These are phyloP conservation scores for Porodaedalea pini DNA, from an alignment of 1,284 basidiomycete species.

Conservation along the genomic window DNA sequence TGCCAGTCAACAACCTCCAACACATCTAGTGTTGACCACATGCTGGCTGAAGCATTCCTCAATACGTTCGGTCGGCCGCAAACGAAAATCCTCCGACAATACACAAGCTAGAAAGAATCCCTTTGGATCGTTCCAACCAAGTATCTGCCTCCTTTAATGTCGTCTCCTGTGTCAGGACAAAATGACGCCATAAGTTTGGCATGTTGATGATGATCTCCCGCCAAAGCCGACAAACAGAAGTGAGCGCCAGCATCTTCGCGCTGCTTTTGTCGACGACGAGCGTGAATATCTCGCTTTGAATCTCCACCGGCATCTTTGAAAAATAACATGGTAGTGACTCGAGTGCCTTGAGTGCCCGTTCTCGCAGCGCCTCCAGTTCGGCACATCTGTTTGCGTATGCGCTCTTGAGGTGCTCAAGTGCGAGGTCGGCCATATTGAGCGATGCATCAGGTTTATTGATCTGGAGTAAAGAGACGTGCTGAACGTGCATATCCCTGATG, in stretches of 20 bases:
- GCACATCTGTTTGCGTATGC: conserved; percentile 23
- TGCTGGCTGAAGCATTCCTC: no score
- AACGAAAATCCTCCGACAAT: neutral
- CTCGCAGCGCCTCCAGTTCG: neutral
- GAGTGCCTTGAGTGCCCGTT: neutral
- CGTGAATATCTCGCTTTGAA: neutral
- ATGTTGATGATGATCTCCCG: neutral
- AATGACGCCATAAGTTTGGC: neutral
- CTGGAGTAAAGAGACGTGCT: conserved; percentile 36
- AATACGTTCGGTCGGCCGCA: neutral
- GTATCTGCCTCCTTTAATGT: neutral
- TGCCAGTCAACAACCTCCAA: no score
- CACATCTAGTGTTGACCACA: neutral
- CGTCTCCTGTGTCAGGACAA: neutral
- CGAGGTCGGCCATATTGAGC: conserved; percentile 36
- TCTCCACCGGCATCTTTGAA: neutral
- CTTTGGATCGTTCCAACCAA: conserved; percentile 1
- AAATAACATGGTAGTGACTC: neutral
- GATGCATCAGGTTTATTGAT: conserved; percentile 34
- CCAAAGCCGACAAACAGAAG: conserved; percentile 1
- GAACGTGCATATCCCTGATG: conserved; percentile 41
- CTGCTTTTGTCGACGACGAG: neutral
- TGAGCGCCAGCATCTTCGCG: neutral
- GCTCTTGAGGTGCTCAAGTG: conserved; percentile 31
- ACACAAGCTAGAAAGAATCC: neutral